A percentile compares a stretch with the other conserved stretches of the same genome.
These are phyloP conservation scores for Plantago coronopus DNA, from an alignment of 305 asterid species.

Conservation along the genomic window DNA sequence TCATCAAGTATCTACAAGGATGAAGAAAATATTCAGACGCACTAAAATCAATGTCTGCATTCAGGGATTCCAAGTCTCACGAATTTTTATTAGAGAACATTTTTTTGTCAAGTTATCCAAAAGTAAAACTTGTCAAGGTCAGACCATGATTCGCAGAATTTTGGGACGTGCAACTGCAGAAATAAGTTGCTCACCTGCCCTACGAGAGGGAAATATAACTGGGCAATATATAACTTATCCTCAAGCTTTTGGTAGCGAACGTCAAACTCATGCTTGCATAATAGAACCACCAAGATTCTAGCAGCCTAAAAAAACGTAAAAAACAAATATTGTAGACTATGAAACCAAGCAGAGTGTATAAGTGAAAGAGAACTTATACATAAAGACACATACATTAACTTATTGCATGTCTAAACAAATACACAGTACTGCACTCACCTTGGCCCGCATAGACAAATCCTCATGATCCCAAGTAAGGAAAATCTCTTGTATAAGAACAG, in stretches of 20 bases:
- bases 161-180: conserved; percentile 18
- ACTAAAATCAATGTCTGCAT: too few relatives aligned
- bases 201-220: conserved; percentile 87
- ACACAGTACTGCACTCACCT: conserved; percentile 49
- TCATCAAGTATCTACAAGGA: conserved; percentile 85
- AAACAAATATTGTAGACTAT: conserved; percentile 21
- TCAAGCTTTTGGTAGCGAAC: conserved; percentile 95
- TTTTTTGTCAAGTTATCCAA: not conserved
- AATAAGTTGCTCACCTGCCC: conserved; percentile 65
- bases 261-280: conserved; percentile 98
- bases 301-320: conserved; percentile 68
- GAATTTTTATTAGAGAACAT: too few relatives aligned
- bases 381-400: conserved; percentile 15
- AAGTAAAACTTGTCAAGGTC: conserved; percentile 10
- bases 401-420: conserved; percentile 12
- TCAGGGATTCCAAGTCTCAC: too few relatives aligned
- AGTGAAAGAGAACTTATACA: conserved; percentile 14
- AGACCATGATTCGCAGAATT: not conserved
- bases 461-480: conserved; percentile 99
- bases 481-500: conserved; percentile 94
- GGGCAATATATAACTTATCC: conserved; percentile 96
- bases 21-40: conserved; percentile 17
- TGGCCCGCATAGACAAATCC: conserved; percentile 88
- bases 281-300: conserved; percentile 79
- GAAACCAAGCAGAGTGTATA: conserved; percentile 15